Base-by-base conservation (phyloP, 2,329 filamentous ascomycete genomes). In the Verticillium albo-atrum region DNA sequence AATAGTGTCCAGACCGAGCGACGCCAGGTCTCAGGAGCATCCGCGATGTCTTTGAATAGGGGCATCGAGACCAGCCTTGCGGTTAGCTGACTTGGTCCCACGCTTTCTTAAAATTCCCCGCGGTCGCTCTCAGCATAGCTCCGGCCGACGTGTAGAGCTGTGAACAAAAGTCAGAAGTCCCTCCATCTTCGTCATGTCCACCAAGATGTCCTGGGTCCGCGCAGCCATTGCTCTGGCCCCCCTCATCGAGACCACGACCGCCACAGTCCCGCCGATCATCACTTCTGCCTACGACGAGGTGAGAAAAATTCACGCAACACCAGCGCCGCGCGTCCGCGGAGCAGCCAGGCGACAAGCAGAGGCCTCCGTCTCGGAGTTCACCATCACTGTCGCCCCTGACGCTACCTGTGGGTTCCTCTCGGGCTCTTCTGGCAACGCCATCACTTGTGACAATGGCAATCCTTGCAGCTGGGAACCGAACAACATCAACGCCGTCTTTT, bases 341-440 rank as follows among this genome's bases (percentile, higher is more conserved):
- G 42, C 42, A 12, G 20, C 2, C 20, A 23, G 42, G 20, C 42
- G 42, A 7, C 42, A 50, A 12, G 42, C 9, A 23, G 42, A 32
- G 28, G 34, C 14, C 26, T 3, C 26, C 6, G 25, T 26, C 15
- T 26, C 54, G 3, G 28, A 57, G 15, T 60, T 54, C 47, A 60
- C 56, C 23, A n/a, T 61, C 25, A 61, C 61, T 14, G 35, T 32
- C 7, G 61, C 58, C 2, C 60, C 59, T 17, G 61, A 63, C 30
- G 32, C 32, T 6, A 63, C 59, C 1, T 61, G 61, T 28, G 61
- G 61, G 17, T 63, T 53, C 25, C 58, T 63, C 25, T 63, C 61
- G 20, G 59, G 54, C 1, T 52, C 57, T 17, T 28, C 60, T 25
- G 61, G 61, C 9, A 47, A 30, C 14, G 35, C 59, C 20, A 56